phyloP scores from a whole-genome alignment of 495 filamentous ascomycete species.

The Penicillium herquei region DNA sequence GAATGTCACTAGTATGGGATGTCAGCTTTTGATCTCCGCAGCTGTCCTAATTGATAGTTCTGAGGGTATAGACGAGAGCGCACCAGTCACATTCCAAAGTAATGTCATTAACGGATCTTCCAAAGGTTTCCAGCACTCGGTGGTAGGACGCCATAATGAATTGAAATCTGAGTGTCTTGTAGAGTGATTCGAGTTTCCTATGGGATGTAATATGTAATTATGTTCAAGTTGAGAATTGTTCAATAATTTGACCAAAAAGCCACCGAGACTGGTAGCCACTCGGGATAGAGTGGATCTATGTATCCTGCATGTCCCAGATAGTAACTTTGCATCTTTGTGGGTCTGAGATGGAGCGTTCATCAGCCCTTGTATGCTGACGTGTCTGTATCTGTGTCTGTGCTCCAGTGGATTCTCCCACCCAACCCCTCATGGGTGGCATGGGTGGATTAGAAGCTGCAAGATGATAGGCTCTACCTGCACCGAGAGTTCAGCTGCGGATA shows the following conservation, averaged over 20 bases:
- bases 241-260: not conserved
- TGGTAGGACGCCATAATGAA: conserved; percentile 18
- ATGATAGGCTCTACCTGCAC: not conserved
- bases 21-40: no score
- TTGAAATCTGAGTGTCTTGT: not conserved
- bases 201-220: not conserved
- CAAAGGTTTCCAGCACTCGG: conserved; percentile 13
- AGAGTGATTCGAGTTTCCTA: not conserved
- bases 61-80: not conserved
- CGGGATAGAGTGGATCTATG: not conserved
- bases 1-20: conserved; percentile 14
- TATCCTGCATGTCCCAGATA: not conserved
- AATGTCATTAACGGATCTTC: conserved; percentile 14
- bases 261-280: not conserved
- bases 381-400: not conserved
- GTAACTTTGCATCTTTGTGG: not conserved
- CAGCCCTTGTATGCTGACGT: not conserved
- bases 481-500: not conserved
- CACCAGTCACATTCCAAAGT: conserved; percentile 20
- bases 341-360: not conserved
- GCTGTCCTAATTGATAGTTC: no score
- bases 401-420: not conserved
- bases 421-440: not conserved
- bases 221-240: not conserved
- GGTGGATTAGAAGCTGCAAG: not conserved